These are phyloP conservation scores for Pythium pyrilobum DNA, from an alignment of 352 stramenopile genomes.

Conservation along the genomic window DNA sequence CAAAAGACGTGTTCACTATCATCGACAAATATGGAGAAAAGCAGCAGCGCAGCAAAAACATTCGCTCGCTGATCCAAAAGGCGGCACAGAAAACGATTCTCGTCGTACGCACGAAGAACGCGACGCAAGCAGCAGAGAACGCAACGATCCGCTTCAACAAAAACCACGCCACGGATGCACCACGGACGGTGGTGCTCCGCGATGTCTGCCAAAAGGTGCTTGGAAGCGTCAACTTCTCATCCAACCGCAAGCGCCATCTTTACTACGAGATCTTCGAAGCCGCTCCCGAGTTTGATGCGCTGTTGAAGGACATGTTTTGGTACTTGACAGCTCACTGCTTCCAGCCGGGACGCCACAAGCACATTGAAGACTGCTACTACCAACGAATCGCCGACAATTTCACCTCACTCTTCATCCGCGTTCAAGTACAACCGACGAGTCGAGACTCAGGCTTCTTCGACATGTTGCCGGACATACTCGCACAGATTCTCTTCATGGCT, in stretches of 20 bases:
- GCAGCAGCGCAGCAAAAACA: constrained; percentile 43
- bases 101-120: constrained; percentile 65
- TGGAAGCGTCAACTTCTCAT: constrained; percentile 28
- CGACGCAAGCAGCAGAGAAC: constrained; percentile 57
- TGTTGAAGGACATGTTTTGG: constrained; percentile 79
- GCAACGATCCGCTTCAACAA: constrained; percentile 56
- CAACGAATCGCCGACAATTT: constrained; percentile 66
- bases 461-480: constrained; percentile 44
- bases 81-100: constrained; percentile 71
- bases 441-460: constrained; percentile 54
- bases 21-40: constrained; percentile 50
- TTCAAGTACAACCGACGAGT: constrained; percentile 46
- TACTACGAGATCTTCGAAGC: constrained; percentile 45
- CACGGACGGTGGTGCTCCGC: constrained; percentile 42
- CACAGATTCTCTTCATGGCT: constrained; percentile 56
- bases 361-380: constrained; percentile 43
- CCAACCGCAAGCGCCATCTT: constrained; percentile 22
- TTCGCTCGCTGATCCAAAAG: constrained; percentile 56
- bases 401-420: constrained; percentile 49
- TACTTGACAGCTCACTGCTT: constrained; percentile 58
- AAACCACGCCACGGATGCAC: constrained; percentile 39
- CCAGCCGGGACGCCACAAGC: constrained; percentile 34
- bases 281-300: constrained; percentile 35
- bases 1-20: constrained; percentile 38
- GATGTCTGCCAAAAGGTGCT: constrained; percentile 52